Percentiles rank a stretch among this genome's conserved stretches.
These are phyloP conservation scores for Candida vaughaniae DNA, from an alignment of 805 yeast species.

Conservation along the genomic window DNA sequence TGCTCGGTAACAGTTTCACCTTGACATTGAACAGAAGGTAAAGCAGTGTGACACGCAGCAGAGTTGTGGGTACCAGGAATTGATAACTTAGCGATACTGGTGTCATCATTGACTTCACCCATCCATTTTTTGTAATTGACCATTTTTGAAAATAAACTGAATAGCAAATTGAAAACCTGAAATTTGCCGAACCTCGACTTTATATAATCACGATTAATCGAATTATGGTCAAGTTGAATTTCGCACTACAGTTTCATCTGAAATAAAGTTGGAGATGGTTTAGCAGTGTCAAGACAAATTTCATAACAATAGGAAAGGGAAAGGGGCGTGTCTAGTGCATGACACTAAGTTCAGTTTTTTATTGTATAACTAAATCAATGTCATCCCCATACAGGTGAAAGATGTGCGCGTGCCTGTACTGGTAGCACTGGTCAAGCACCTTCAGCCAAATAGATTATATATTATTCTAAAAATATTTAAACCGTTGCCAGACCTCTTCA, in stretches of 20 bases:
- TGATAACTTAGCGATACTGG: constrained; percentile 51
- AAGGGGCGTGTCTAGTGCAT: too few species aligned
- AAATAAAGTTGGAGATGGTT: background rate
- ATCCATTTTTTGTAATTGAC: constrained; percentile 53
- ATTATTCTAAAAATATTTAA: constrained; percentile 5
- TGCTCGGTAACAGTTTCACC: constrained; percentile 59
- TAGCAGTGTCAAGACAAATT: background rate
- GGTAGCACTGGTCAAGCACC: too few species aligned
- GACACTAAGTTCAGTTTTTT: too few species aligned
- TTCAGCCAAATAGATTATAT: background rate
- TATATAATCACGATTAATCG: too few species aligned
- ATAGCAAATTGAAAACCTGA: too few species aligned
- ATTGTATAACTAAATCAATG: too few species aligned
- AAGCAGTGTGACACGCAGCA: constrained; percentile 67
- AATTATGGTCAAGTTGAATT: too few species aligned
- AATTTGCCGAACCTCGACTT: background rate
- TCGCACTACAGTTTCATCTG: background rate
- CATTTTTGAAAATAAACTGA: too few species aligned
- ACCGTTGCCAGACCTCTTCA: constrained; percentile 28
- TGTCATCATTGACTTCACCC: constrained; percentile 50
- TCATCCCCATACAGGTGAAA: too few species aligned
- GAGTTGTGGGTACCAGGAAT: constrained; percentile 87
- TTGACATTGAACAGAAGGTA: constrained; percentile 79
- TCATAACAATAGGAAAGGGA: background rate
- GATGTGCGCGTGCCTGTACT: too few species aligned